Evolutionary conservation across 306 rosid genomes (phyloP).

Genomic region (Lathyrus sativus): DNA sequence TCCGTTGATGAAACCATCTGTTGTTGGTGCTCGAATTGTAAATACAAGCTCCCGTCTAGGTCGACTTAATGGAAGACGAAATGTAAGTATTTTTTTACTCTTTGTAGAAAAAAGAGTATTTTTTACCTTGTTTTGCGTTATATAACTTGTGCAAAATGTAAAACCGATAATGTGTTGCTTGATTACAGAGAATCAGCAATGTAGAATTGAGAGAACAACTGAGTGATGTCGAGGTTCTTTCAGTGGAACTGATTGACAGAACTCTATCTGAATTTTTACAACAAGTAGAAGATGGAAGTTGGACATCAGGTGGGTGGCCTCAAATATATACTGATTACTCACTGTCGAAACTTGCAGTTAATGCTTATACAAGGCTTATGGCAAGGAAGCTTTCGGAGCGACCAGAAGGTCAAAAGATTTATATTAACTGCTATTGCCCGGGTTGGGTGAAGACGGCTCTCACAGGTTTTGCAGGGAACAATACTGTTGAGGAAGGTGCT

Average conservation of each 20-base stretch:
- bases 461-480: slow-evolving; percentile 86
- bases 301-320: slow-evolving; percentile 93
- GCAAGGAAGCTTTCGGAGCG: slow-evolving; percentile 59
- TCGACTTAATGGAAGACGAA: slow-evolving; percentile 79
- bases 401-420: slow-evolving; percentile 60
- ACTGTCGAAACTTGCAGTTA: slow-evolving; percentile 82
- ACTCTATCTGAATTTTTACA: slow-evolving; percentile 59
- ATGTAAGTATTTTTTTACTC: slow-evolving; percentile 53
- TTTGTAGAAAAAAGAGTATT: too few species aligned
- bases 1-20: slow-evolving; percentile 44
- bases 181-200: slow-evolving; percentile 63
- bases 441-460: slow-evolving; percentile 81
- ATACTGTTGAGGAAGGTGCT: slow-evolving; percentile 87
- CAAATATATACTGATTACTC: slow-evolving; percentile 83
- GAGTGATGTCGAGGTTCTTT: slow-evolving; percentile 54
- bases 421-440: slow-evolving; percentile 41
- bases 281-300: slow-evolving; percentile 81
- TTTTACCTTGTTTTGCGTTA: not conserved
- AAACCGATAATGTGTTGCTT: slow-evolving; percentile 33
- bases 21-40: slow-evolving; percentile 42
- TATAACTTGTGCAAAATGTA: slow-evolving; percentile 16
- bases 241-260: slow-evolving; percentile 65
- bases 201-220: slow-evolving; percentile 65
- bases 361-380: slow-evolving; percentile 73
- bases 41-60: slow-evolving; percentile 55